Evolutionary conservation across 805 yeast genomes (phyloP).

Genomic region (Teunomyces atbi): DNA sequence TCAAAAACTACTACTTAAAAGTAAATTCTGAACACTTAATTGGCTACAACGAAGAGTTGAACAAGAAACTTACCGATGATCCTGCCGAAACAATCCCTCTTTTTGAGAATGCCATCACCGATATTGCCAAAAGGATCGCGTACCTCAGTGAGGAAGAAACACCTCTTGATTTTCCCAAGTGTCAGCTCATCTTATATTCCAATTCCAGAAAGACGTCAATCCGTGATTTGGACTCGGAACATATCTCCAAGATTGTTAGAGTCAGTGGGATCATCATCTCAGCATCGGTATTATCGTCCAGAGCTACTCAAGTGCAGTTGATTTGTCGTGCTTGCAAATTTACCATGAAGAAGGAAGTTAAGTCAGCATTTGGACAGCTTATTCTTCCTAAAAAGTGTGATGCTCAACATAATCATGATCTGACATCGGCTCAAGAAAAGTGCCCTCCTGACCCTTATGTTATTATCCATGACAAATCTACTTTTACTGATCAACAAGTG

Average conservation of each 20-base stretch:
- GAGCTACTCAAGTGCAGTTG: constrained; percentile 79
- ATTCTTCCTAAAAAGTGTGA: constrained; percentile 67
- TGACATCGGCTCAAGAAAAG: constrained; percentile 44
- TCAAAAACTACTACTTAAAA: constrained; percentile 66
- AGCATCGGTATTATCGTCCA: constrained; percentile 82
- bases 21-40: constrained; percentile 84
- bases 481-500: constrained; percentile 93
- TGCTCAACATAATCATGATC: constrained; percentile 40
- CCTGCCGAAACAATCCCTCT: constrained; percentile 86
- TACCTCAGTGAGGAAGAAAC: constrained; percentile 52
- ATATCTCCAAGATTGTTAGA: constrained; percentile 85
- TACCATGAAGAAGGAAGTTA: constrained; percentile 60
- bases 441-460: constrained; percentile 94
- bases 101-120: constrained; percentile 79
- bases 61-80: constrained; percentile 78
- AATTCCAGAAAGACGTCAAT: constrained; percentile 70
- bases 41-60: constrained; percentile 84
- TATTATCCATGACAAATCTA: constrained; percentile 88
- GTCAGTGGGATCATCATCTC: constrained; percentile 92
- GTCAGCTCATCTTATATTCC: constrained; percentile 77
- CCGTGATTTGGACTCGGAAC: constrained; percentile 80
- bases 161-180: constrained; percentile 63
- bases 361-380: constrained; percentile 69
- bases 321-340: constrained; percentile 89
- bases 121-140: constrained; percentile 75